Base-by-base conservation (phyloP, 2,329 filamentous ascomycete species). In the Phyllosticta citriasiana region DNA sequence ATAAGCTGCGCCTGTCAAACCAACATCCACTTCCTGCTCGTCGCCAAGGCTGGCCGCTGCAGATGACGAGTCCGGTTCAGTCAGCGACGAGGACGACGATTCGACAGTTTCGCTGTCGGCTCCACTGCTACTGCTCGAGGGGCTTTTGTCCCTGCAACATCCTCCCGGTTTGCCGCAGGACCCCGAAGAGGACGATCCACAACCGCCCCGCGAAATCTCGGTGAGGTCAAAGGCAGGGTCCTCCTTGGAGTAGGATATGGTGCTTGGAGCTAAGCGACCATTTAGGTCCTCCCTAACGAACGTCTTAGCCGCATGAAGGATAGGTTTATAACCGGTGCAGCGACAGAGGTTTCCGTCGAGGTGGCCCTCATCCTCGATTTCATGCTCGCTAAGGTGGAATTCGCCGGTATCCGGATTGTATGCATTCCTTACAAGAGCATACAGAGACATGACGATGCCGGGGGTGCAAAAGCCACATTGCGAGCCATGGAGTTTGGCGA, bases 391-490 rank as follows among this genome's bases (percentile, higher is more conserved):
- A 9, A 75, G 67, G 25, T 66, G 65, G 53, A 74, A 75, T 58
- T 67, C 69, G 27, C 69, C 66, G 4, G 69, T 72, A 27, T 72
- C 71, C 1, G 69, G 65, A 55, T 74, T 64, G 58, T 73, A 75
- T 0, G 72, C 67, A 63, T 97, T 97, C 62, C 93, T 82, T 40
- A 97, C 79, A 50, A 97, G 79, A 2, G 93, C 93, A 74, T 97
- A 97, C 62, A 97, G 76, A 71, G 82, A 81, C 85, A 97, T 97
- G 62, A 97, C 91, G 70, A 97, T 97, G 1, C 93, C 93, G 4
- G 93, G 93, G 0, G 93, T 97, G 71, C 93, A 97, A 75, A 97
- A 97, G 0, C 91, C 86, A 73, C 87, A 97, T 73, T 97, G 93
- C 67, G 89, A 95, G 55, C 94, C 94, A 74, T 96, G 92, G 30